These are phyloP conservation scores for Leonotis leonurus DNA, from an alignment of 257 asterid genomes.

Conservation along the genomic window DNA sequence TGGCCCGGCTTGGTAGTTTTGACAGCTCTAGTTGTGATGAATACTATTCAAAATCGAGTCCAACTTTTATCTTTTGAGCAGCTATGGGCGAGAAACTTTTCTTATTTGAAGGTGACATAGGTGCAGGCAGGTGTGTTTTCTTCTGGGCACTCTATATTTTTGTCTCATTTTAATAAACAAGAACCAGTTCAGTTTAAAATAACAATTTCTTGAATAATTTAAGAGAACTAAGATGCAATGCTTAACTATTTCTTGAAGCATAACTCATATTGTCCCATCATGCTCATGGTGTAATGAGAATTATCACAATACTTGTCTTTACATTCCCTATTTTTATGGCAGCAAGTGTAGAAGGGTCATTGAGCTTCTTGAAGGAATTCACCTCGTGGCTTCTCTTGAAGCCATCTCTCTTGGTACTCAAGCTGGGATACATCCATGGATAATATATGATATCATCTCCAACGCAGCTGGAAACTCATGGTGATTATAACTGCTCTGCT, in stretches of 20 bases:
- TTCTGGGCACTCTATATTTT: slow-evolving; percentile 14
- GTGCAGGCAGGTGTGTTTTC: slow-evolving; percentile 78
- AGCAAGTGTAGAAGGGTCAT: slow-evolving; percentile 86
- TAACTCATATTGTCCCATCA: neutral
- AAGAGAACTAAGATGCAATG: neutral
- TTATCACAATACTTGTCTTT: neutral
- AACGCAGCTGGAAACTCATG: slow-evolving; percentile 99
- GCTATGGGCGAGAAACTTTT: slow-evolving; percentile 69
- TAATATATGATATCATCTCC: slow-evolving; percentile 78
- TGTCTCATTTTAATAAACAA: neutral
- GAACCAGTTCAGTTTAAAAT: slow-evolving; percentile 9
- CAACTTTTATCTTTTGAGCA: slow-evolving; percentile 36
- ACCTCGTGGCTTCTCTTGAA: slow-evolving; percentile 84
- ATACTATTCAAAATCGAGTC: no score
- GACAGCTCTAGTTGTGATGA: no score
- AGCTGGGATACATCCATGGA: slow-evolving; percentile 92
- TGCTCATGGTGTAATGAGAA: slow-evolving; percentile 13
- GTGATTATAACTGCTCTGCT: slow-evolving; percentile 29
- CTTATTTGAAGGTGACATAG: slow-evolving; percentile 64
- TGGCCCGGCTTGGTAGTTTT: no score
- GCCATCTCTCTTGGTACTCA: slow-evolving; percentile 87
- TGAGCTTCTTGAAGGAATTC: slow-evolving; percentile 95
- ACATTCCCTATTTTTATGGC: slow-evolving; percentile 25
- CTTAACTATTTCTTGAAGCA: neutral
- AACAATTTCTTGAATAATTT: neutral